A percentile compares a stretch with the other conserved stretches of the same genome.
Conservation (phyloP, 352 stramenopile genomes). For the Phytophthora parvispora region DNA sequence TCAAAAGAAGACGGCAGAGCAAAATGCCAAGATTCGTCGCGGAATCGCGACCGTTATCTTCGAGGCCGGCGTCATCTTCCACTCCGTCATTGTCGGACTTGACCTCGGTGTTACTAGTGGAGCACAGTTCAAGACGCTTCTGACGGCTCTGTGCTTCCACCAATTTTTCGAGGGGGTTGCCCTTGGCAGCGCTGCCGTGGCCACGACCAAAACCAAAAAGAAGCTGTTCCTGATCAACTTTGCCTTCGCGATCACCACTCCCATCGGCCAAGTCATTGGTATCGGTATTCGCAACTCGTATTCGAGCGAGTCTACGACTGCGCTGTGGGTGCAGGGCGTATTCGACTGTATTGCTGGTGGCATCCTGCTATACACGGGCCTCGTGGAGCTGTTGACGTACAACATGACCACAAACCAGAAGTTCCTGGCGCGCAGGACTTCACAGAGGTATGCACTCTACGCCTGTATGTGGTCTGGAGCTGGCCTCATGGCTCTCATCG, state of each 20-base stretch:
- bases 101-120: slow-evolving; percentile 64
- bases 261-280: slow-evolving; percentile 62
- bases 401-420: slow-evolving; percentile 73
- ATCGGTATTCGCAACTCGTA: slow-evolving; percentile 71
- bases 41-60: slow-evolving; percentile 66
- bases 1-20: background rate
- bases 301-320: slow-evolving; percentile 44
- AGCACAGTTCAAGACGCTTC: slow-evolving; percentile 63
- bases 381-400: slow-evolving; percentile 77
- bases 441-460: slow-evolving; percentile 52
- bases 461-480: slow-evolving; percentile 55
- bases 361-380: slow-evolving; percentile 76
- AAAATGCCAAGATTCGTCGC: slow-evolving; percentile 17
- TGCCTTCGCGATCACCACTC: slow-evolving; percentile 68
- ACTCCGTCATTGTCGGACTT: slow-evolving; percentile 78
- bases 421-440: slow-evolving; percentile 43
- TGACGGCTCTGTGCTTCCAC: slow-evolving; percentile 74
- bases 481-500: slow-evolving; percentile 68
- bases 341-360: slow-evolving; percentile 75
- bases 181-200: slow-evolving; percentile 54
- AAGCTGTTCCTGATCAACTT: slow-evolving; percentile 59
- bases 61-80: slow-evolving; percentile 67
- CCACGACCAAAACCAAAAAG: slow-evolving; percentile 32
- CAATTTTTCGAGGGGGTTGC: slow-evolving; percentile 84
- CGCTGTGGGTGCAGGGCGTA: slow-evolving; percentile 70